phyloP scores from a whole-genome alignment of 148 eudicot genomes.

The Camellia granthamiana region DNA sequence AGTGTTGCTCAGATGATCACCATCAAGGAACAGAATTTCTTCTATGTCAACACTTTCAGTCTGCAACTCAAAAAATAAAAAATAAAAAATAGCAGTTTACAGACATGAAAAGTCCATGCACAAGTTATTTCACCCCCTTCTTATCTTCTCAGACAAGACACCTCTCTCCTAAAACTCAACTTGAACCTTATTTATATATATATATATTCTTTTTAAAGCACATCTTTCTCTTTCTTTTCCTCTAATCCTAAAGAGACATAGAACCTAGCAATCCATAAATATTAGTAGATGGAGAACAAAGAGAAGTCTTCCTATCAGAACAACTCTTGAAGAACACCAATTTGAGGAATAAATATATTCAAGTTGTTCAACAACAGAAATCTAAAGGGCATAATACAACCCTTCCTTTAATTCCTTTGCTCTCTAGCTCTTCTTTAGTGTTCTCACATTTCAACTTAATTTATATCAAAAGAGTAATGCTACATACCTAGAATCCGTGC shows the following conservation, averaged over 20 bases:
- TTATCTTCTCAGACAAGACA: conserved; percentile 6
- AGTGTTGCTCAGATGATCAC: conserved; percentile 19
- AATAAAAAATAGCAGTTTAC: not conserved
- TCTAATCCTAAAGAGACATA: not conserved
- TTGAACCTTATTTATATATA: not conserved
- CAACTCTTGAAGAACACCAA: no score
- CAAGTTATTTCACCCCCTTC: not conserved
- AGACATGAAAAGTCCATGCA: conserved; percentile 17
- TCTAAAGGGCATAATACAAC: not conserved
- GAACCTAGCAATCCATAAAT: not conserved
- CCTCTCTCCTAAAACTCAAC: conserved; percentile 10
- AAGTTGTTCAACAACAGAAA: not conserved
- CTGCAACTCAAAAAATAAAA: not conserved
- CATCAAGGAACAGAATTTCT: conserved; percentile 9
- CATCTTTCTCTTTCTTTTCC: not conserved
- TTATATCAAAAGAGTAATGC: no score
- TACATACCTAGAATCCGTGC: no score
- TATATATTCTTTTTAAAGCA: not conserved
- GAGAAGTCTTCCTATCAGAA: not conserved
- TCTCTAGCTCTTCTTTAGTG: not conserved
- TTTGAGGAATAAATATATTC: no score
- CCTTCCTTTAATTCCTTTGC: not conserved
- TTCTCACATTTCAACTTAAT: not conserved
- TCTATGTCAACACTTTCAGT: not conserved
- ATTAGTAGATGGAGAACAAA: not conserved